These are phyloP conservation scores for Fusarium tupiense DNA, from an alignment of 2,329 filamentous ascomycete species.

Conservation along the genomic window DNA sequence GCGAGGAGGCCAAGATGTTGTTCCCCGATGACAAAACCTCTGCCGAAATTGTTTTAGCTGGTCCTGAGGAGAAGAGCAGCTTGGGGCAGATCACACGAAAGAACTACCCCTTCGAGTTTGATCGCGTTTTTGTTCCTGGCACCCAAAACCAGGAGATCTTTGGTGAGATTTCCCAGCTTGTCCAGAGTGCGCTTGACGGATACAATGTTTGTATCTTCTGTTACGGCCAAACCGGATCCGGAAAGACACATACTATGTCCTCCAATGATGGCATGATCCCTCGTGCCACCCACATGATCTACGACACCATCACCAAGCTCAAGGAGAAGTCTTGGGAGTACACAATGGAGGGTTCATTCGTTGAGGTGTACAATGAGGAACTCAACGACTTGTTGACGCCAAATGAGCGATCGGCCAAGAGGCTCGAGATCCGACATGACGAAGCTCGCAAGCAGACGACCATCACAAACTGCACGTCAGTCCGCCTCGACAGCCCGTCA, in stretches of 20 bases:
- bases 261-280: slow-evolving; percentile 94
- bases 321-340: slow-evolving; percentile 95
- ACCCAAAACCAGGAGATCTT: slow-evolving; percentile 89
- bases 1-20: slow-evolving; percentile 75
- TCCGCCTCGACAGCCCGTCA: slow-evolving; percentile 79
- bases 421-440: slow-evolving; percentile 90
- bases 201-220: slow-evolving; percentile 99
- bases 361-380: slow-evolving; percentile 98
- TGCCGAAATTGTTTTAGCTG: slow-evolving; percentile 85
- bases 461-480: slow-evolving; percentile 81
- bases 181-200: slow-evolving; percentile 94
- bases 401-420: slow-evolving; percentile 70
- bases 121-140: slow-evolving; percentile 85
- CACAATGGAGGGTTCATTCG: slow-evolving; percentile 91
- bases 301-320: slow-evolving; percentile 83
- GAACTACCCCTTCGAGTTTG: slow-evolving; percentile 88
- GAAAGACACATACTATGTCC: slow-evolving; percentile 98
- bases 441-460: slow-evolving; percentile 81
- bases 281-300: slow-evolving; percentile 91
- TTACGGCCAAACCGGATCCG: slow-evolving; percentile 96
- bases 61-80: slow-evolving; percentile 84
- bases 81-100: slow-evolving; percentile 80
- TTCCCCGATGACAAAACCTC: slow-evolving; percentile 87
- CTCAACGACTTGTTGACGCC: slow-evolving; percentile 83
- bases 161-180: slow-evolving; percentile 94